Conservation (phyloP, 2,329 filamentous ascomycete genomes). For the Penicillium glabrum region DNA sequence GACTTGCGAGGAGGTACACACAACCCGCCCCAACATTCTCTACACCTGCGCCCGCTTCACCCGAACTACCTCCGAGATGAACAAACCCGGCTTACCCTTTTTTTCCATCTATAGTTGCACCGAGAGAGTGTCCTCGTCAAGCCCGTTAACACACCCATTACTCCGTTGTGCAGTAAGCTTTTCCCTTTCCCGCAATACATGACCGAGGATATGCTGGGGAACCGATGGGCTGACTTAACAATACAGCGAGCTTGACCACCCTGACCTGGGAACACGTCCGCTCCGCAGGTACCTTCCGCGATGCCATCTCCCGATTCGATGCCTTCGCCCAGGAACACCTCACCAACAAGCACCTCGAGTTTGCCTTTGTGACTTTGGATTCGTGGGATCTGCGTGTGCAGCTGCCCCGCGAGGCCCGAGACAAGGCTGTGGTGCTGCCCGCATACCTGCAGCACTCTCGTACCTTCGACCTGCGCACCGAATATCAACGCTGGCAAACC, state of each 20-base stretch:
- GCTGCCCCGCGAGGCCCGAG: slow-evolving; percentile 92
- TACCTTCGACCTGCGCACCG: slow-evolving; percentile 93
- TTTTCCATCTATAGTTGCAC: slow-evolving; percentile 64
- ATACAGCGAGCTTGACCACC: slow-evolving; percentile 87
- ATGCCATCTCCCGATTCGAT: slow-evolving; percentile 94
- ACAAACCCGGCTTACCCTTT: slow-evolving; percentile 24
- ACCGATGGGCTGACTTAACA: slow-evolving; percentile 23
- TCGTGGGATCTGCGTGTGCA: slow-evolving; percentile 98
- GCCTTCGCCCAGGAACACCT: slow-evolving; percentile 90
- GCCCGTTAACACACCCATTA: slow-evolving; percentile 97
- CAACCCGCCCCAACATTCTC: slow-evolving; percentile 9
- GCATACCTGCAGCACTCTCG: slow-evolving; percentile 97
- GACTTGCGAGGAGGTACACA: slow-evolving; percentile 82
- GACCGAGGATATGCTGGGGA: background rate
- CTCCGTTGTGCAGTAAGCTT: slow-evolving; percentile 93
- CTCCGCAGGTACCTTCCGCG: slow-evolving; percentile 94
- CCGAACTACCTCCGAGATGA: background rate
- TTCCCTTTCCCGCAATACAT: slow-evolving; percentile 30
- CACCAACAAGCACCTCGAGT: slow-evolving; percentile 86
- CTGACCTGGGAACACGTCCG: slow-evolving; percentile 99
- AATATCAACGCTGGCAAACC: slow-evolving; percentile 98
- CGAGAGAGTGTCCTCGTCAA: slow-evolving; percentile 97
- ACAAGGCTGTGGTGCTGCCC: slow-evolving; percentile 95
- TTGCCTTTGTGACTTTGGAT: slow-evolving; percentile 97
- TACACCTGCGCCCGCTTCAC: slow-evolving; percentile 8